A percentile compares a stretch with the other conserved stretches of the same genome.
Conservation (phyloP, 2,329 filamentous ascomycete genomes). For the Bretziella fagacearum region DNA sequence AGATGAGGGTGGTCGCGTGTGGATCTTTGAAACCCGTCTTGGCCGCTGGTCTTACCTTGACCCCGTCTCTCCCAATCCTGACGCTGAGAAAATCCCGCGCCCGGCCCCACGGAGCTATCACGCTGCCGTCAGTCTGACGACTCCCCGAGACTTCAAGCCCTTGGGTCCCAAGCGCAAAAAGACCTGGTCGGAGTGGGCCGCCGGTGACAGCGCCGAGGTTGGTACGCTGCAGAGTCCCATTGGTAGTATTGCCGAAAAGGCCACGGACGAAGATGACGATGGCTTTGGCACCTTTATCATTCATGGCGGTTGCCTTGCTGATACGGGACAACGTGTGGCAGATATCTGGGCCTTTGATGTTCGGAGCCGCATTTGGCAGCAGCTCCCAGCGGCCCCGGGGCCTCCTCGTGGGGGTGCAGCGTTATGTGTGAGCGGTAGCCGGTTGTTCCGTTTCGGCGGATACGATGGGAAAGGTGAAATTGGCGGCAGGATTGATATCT, state of each 20-base stretch:
- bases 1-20: slow-evolving; percentile 57
- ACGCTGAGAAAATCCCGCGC: slow-evolving; percentile 23
- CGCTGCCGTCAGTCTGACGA: slow-evolving; percentile 37
- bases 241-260: slow-evolving; percentile 38
- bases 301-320: slow-evolving; percentile 55
- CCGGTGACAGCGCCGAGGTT: slow-evolving; percentile 35
- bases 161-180: slow-evolving; percentile 23
- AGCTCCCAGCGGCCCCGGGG: slow-evolving; percentile 49
- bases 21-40: slow-evolving; percentile 54
- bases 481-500: slow-evolving; percentile 53
- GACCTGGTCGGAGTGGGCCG: slow-evolving; percentile 38
- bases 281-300: slow-evolving; percentile 55
- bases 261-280: slow-evolving; percentile 42
- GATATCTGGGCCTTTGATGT: slow-evolving; percentile 72
- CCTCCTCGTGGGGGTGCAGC: slow-evolving; percentile 49
- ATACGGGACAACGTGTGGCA: slow-evolving; percentile 37
- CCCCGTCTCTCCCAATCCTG: slow-evolving; percentile 33
- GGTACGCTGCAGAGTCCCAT: slow-evolving; percentile 44
- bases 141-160: slow-evolving; percentile 34
- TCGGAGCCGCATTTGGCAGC: slow-evolving; percentile 44
- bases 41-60: slow-evolving; percentile 47
- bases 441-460: slow-evolving; percentile 64
- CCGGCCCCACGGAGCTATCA: slow-evolving; percentile 59
- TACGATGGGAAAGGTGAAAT: slow-evolving; percentile 55
- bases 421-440: slow-evolving; percentile 45